Conservation (phyloP, 352 stramenopile genomes). For the Globisporangium solare region DNA sequence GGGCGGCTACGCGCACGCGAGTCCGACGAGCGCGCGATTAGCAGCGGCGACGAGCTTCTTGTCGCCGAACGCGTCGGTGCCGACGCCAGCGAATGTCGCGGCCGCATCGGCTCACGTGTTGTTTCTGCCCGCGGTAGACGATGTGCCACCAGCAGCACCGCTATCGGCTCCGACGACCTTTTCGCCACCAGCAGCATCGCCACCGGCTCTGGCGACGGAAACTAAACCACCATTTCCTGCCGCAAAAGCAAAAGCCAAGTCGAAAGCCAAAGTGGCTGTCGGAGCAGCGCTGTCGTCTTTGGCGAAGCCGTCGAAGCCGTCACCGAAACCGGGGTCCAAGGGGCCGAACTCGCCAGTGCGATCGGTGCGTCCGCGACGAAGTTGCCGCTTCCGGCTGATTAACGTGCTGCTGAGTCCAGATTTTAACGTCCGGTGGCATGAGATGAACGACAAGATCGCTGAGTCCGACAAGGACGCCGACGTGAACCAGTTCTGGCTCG, state of each 20-base stretch:
- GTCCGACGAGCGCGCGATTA: background rate
- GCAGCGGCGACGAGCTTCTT: background rate
- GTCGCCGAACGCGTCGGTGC: background rate
- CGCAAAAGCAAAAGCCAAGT: background rate
- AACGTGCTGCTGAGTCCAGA: slow-evolving; percentile 60
- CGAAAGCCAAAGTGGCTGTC: background rate
- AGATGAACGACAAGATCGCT: slow-evolving; percentile 26
- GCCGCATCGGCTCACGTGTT: background rate
- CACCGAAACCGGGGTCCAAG: background rate
- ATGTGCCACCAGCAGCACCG: background rate
- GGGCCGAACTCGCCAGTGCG: background rate
- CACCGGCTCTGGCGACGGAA: too few species aligned
- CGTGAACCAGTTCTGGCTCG: slow-evolving; percentile 48
- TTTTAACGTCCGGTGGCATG: slow-evolving; percentile 45
- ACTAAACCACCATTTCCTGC: background rate
- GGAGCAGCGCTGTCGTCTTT: background rate
- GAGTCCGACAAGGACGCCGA: slow-evolving; percentile 14
- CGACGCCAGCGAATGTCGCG: slow-evolving; percentile 1
- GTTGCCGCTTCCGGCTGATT: slow-evolving; percentile 66
- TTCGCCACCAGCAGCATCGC: background rate
- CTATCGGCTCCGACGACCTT: too few species aligned
- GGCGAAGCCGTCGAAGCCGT: background rate
- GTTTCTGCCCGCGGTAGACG: background rate
- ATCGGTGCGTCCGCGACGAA: slow-evolving; percentile 31
- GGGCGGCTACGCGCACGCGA: background rate